Percentiles rank a stretch among this genome's conserved stretches.
phyloP scores from a whole-genome alignment of 306 rosid species.

The Cucurbita moschata region DNA sequence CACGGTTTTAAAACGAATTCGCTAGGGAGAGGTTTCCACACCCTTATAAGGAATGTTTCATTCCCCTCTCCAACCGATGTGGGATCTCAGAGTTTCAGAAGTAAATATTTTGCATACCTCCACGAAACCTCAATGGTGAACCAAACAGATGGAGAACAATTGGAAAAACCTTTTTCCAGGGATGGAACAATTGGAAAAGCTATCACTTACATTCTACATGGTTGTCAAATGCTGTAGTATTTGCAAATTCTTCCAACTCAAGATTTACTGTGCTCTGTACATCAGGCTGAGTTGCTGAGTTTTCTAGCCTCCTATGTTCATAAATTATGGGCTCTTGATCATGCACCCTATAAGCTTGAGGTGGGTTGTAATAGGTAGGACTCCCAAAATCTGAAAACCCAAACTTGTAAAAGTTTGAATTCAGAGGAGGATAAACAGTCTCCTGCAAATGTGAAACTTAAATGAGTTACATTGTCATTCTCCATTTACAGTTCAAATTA shows the following conservation, averaged over 20 bases:
- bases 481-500: neutral
- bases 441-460: constrained; percentile 41
- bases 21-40: too few relatives aligned
- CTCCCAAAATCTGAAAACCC: constrained; percentile 64
- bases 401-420: constrained; percentile 55
- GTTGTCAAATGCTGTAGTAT: constrained; percentile 30
- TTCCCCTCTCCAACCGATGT: too few relatives aligned
- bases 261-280: constrained; percentile 34
- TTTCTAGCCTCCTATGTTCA: constrained; percentile 55
- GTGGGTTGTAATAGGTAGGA: constrained; percentile 39
- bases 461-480: neutral
- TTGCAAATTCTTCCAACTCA: constrained; percentile 41
- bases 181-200: neutral
- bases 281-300: constrained; percentile 25
- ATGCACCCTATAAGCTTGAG: constrained; percentile 46
- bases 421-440: constrained; percentile 46
- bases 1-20: too few relatives aligned
- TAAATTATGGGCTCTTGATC: constrained; percentile 37
- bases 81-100: neutral
- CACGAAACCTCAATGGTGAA: neutral
- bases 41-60: too few relatives aligned
- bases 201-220: constrained; percentile 66
- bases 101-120: neutral
- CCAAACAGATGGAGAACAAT: neutral
- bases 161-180: neutral